A percentile compares a stretch with the other conserved stretches of the same genome.
These are phyloP conservation scores for Diaporthe amygdali DNA, from an alignment of 2,329 filamentous ascomycete species.

Conservation along the genomic window DNA sequence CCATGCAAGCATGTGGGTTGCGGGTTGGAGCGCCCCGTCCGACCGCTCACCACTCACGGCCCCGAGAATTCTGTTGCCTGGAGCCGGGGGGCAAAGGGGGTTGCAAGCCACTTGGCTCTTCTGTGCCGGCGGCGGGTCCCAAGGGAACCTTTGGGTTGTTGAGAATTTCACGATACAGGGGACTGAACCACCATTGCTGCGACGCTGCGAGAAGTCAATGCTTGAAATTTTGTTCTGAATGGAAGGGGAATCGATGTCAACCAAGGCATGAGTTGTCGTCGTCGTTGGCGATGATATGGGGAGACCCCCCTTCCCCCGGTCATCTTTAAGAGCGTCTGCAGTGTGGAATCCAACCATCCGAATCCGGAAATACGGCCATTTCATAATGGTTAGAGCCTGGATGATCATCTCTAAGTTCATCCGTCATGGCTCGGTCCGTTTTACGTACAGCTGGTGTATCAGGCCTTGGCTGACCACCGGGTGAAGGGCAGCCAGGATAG, in stretches of 20 bases:
- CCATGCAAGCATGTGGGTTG: constrained; percentile 3
- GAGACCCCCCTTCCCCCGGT: not conserved
- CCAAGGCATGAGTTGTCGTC: not conserved
- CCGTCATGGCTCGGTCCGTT: not conserved
- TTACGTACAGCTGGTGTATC: not conserved
- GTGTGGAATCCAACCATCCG: too few species aligned
- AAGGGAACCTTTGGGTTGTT: not conserved
- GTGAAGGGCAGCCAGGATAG: not conserved
- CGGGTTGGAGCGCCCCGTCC: not conserved
- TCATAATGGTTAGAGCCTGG: not conserved
- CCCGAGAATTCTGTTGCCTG: constrained; percentile 18
- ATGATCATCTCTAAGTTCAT: not conserved
- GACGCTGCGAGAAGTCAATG: not conserved
- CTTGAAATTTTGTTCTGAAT: not conserved
- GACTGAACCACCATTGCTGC: not conserved
- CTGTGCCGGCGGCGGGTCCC: constrained; percentile 16
- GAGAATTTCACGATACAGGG: not conserved
- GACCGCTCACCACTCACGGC: not conserved
- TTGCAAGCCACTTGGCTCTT: constrained; percentile 2
- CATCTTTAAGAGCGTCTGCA: not conserved
- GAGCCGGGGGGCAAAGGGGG: constrained; percentile 9
- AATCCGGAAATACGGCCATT: not conserved
- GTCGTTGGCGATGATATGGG: not conserved
- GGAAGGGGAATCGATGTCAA: not conserved
- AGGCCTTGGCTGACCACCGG: not conserved